Conservation (phyloP, 495 filamentous ascomycete species). For the Podospora pseudopauciseta region DNA sequence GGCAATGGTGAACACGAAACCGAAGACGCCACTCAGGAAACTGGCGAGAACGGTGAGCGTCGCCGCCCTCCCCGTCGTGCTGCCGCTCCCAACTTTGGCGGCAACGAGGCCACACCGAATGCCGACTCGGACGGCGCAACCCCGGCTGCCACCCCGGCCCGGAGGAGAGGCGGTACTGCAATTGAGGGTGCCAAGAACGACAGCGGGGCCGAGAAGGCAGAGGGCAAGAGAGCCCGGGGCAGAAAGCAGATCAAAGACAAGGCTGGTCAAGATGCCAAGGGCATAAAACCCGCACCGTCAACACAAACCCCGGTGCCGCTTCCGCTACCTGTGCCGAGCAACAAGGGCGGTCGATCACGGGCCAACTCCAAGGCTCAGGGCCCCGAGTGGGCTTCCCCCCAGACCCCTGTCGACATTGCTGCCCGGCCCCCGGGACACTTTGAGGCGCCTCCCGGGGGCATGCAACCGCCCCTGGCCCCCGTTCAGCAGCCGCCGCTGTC, state of each 20-base stretch:
- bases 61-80: slow-evolving; percentile 49
- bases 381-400: slow-evolving; percentile 37
- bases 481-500: slow-evolving; percentile 31
- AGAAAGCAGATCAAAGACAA: slow-evolving; percentile 46
- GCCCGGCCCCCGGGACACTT: slow-evolving; percentile 32
- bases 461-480: slow-evolving; percentile 40
- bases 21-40: slow-evolving; percentile 48
- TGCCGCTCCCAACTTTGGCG: slow-evolving; percentile 48
- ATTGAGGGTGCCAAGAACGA: slow-evolving; percentile 44
- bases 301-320: slow-evolving; percentile 41
- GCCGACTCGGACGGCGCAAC: slow-evolving; percentile 55
- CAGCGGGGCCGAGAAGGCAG: slow-evolving; percentile 52
- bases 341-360: slow-evolving; percentile 42
- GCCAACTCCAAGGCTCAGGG: slow-evolving; percentile 43
- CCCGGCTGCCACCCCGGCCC: slow-evolving; percentile 44
- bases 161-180: slow-evolving; percentile 46
- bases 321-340: slow-evolving; percentile 29
- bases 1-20: slow-evolving; percentile 55
- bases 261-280: slow-evolving; percentile 37
- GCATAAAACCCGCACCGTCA: slow-evolving; percentile 19
- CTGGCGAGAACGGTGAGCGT: slow-evolving; percentile 49
- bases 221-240: slow-evolving; percentile 42
- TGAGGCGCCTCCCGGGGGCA: slow-evolving; percentile 33
- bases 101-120: slow-evolving; percentile 43
- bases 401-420: slow-evolving; percentile 33